phyloP scores from a whole-genome alignment of 768 basidiomycete species.

The Mycena alexandri region DNA sequence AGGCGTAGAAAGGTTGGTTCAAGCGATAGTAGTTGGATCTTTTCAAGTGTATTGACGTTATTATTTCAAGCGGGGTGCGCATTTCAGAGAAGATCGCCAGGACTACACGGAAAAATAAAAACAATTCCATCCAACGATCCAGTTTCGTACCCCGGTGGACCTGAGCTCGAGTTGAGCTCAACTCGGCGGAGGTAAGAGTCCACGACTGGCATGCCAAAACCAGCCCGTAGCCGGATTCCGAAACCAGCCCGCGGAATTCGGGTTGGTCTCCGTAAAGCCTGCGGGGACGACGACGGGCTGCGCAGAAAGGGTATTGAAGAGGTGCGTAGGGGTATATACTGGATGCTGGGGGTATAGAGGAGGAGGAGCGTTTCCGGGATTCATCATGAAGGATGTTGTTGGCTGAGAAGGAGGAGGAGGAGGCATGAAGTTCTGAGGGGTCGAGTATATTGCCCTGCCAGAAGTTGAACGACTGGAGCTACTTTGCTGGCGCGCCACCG shows the following conservation, averaged over 20 bases:
- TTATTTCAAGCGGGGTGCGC: too few species aligned
- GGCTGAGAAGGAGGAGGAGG: too few species aligned
- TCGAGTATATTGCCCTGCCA: constrained; percentile 7
- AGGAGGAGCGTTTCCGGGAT: background rate
- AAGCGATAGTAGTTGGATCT: too few species aligned
- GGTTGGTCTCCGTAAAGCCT: constrained; percentile 33
- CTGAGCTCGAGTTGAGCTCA: too few species aligned
- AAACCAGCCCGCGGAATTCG: constrained; percentile 25
- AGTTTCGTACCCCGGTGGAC: too few species aligned
- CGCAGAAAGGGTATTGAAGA: constrained; percentile 18
- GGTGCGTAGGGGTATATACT: background rate
- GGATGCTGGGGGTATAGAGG: background rate
- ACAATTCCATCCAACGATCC: too few species aligned
- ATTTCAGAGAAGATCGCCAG: too few species aligned
- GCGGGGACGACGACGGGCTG: constrained; percentile 35
- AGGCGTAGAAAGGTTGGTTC: too few species aligned
- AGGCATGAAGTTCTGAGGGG: too few species aligned
- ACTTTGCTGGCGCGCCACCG: background rate
- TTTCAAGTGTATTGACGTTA: too few species aligned
- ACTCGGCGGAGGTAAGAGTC: constrained; percentile 21
- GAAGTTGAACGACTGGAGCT: background rate
- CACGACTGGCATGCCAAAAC: constrained; percentile 32
- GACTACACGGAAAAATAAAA: too few species aligned
- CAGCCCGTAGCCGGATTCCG: constrained; percentile 33
- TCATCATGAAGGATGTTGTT: background rate